Evolutionary conservation across 768 basidiomycete species (phyloP), one percentile per base, ranked within the genome.

Genomic region (Cystofilobasidium ferigula): DNA sequence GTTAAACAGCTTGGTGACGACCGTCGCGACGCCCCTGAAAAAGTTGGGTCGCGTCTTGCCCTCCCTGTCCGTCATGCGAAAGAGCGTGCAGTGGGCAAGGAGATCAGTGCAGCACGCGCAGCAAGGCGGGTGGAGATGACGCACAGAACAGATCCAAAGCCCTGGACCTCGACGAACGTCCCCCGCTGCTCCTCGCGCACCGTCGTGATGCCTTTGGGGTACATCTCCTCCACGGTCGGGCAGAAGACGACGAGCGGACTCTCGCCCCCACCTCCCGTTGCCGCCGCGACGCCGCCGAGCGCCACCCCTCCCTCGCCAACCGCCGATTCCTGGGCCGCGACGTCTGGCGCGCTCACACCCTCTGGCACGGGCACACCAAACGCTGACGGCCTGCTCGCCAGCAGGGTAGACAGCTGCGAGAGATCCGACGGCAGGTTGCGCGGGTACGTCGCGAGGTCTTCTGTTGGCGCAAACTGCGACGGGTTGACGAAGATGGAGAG

Each of bases 401-500:
- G 64, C 26, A 75, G 69, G 1, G 69, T 64, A 3, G 60, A 70
- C 24, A 95, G 81, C 18, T 83, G 78, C 57, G 81, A 78, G 24
- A 97, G 80, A 75, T 99, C 95, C 3, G 74, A 71, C 0, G 85
- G 79, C 4, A 99, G 79, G 0, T 91, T 94, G 45, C 91, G 85
- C 1, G 95, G 95, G 75, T 99, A 99, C 7, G 86, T 84, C 32
- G 81, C 81, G 3, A 98, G 83, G 74, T 98, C 95, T 77, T 99
- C 95, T 70, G 90, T 85, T 0, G 90, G 93, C 1, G 94, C 89
- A 71, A 99, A 99, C 73, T 77, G 72, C 3, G 93, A 87, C 0
- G 95, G 95, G 74, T 99, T 98, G 67, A 99, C 93, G 75, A 97
- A 99, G 71, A 99, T 89, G 32, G 93, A 95, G 66, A 97, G 78